phyloP scores from a whole-genome alignment of 1,284 basidiomycete genomes.

The Cryptococcus sp. region DNA sequence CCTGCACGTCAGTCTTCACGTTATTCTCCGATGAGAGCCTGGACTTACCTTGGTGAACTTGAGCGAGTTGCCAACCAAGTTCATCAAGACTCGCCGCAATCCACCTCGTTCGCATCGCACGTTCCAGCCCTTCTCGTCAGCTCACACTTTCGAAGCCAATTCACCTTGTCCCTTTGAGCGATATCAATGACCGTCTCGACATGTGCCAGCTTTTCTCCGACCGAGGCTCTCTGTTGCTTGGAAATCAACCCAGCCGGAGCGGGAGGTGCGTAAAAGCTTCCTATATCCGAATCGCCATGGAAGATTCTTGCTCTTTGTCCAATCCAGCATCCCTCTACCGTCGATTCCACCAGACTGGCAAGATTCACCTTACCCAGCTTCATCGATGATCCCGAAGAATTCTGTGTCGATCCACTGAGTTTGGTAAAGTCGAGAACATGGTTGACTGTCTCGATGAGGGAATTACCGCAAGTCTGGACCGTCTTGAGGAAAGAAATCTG shows the following conservation, averaged over 20 bases:
- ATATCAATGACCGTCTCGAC: slow-evolving; percentile 80
- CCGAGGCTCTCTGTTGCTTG: slow-evolving; percentile 49
- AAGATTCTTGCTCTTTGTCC: slow-evolving; percentile 77
- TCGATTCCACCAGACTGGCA: slow-evolving; percentile 86
- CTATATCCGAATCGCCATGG: slow-evolving; percentile 66
- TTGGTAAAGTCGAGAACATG: slow-evolving; percentile 97
- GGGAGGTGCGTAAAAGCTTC: slow-evolving; percentile 80
- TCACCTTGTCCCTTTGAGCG: slow-evolving; percentile 61
- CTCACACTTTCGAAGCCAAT: neutral
- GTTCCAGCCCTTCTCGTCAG: slow-evolving; percentile 64
- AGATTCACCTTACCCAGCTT: slow-evolving; percentile 69
- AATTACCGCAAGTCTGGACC: slow-evolving; percentile 48
- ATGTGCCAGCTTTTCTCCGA: slow-evolving; percentile 38
- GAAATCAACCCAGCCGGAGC: slow-evolving; percentile 36
- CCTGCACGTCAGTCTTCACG: slow-evolving; percentile 47
- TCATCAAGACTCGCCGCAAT: slow-evolving; percentile 87
- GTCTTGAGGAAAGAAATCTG: slow-evolving; percentile 76
- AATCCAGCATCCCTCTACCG: slow-evolving; percentile 91
- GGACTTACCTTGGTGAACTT: slow-evolving; percentile 72
- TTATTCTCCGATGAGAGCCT: slow-evolving; percentile 13
- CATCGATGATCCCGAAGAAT: slow-evolving; percentile 53
- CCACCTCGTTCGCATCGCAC: slow-evolving; percentile 88
- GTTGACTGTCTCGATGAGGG: slow-evolving; percentile 64
- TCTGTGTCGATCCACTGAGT: slow-evolving; percentile 64
- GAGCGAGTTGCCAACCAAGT: slow-evolving; percentile 88